A percentile compares a stretch with the other conserved stretches of the same genome.
phyloP scores from a whole-genome alignment of 2,329 filamentous ascomycete genomes.

The Colletotrichum brevisporum region DNA sequence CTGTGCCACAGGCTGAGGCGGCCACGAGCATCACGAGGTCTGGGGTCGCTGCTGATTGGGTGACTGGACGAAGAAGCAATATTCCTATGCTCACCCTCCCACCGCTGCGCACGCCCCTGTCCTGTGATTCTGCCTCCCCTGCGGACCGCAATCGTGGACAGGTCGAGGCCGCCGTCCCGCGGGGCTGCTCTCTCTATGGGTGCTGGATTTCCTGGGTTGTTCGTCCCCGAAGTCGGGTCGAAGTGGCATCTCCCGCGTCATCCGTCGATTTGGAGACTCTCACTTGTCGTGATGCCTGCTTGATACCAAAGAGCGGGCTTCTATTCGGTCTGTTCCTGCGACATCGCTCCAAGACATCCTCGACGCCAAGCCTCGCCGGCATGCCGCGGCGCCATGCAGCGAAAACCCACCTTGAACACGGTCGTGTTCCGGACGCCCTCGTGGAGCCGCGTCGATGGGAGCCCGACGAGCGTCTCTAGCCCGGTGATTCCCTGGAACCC shows the following conservation, averaged over 20 bases:
- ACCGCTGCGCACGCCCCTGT: constrained; percentile 8
- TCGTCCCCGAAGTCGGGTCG: background rate
- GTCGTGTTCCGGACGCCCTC: constrained; percentile 35
- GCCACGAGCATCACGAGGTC: background rate
- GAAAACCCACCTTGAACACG: constrained; percentile 24
- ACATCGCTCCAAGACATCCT: background rate
- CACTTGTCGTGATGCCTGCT: background rate
- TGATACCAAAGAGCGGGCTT: background rate
- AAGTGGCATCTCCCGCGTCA: background rate
- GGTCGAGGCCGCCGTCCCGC: background rate
- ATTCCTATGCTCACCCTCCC: constrained; percentile 17
- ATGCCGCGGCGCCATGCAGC: constrained; percentile 33
- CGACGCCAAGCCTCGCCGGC: constrained; percentile 32
- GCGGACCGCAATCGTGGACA: background rate
- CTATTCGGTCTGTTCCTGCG: background rate
- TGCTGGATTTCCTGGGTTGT: background rate
- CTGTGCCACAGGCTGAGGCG: constrained; percentile 19
- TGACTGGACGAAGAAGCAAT: constrained; percentile 25
- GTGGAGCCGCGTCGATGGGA: constrained; percentile 29
- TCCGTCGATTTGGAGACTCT: background rate
- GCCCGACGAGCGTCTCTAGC: constrained; percentile 26
- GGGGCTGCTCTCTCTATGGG: background rate
- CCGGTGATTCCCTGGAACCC: constrained; percentile 28
- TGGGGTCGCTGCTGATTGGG: constrained; percentile 17
- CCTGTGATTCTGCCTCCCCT: constrained; percentile 2